A percentile compares a stretch with the other conserved stretches of the same genome.
phyloP scores from a whole-genome alignment of 768 basidiomycete genomes.

The Megacollybia marginata region DNA sequence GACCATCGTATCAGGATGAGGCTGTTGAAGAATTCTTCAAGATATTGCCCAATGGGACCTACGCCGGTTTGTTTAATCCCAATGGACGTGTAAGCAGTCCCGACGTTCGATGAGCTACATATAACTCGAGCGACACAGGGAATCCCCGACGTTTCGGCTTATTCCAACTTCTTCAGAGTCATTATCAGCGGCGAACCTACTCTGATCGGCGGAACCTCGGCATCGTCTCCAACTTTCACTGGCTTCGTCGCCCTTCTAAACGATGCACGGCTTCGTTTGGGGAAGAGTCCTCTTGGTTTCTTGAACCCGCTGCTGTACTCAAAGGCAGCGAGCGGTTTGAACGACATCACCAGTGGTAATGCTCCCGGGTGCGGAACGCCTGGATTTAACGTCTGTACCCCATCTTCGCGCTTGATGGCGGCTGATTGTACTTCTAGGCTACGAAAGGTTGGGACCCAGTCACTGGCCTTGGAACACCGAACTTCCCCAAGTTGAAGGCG shows the following conservation, averaged over 20 bases:
- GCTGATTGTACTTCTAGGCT: conserved; percentile 19
- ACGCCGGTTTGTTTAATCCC: conserved; percentile 57
- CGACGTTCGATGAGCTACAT: background rate
- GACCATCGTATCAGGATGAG: conserved; percentile 34
- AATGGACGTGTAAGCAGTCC: conserved; percentile 43
- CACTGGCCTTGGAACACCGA: conserved; percentile 10
- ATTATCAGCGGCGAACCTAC: conserved; percentile 29
- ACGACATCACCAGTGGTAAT: conserved; percentile 44
- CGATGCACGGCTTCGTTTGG: conserved; percentile 43
- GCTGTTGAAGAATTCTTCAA: conserved; percentile 38
- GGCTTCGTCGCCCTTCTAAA: conserved; percentile 60
- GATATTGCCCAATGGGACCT: conserved; percentile 38
- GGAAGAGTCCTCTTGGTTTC: conserved; percentile 47
- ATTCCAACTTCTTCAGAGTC: conserved; percentile 41
- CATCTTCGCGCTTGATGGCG: background rate
- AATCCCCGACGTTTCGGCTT: conserved; percentile 63
- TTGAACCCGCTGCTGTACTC: conserved; percentile 58
- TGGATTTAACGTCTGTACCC: conserved; percentile 53
- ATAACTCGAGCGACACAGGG: conserved; percentile 26
- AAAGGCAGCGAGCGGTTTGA: conserved; percentile 29
- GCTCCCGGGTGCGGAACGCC: conserved; percentile 43
- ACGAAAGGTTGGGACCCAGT: conserved; percentile 50
- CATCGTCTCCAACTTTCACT: conserved; percentile 56
- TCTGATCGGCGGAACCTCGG: conserved; percentile 56
- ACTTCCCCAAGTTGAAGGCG: conserved; percentile 23